Conservation (phyloP, 169 alveolate species). For the Cystoisospora suis region DNA sequence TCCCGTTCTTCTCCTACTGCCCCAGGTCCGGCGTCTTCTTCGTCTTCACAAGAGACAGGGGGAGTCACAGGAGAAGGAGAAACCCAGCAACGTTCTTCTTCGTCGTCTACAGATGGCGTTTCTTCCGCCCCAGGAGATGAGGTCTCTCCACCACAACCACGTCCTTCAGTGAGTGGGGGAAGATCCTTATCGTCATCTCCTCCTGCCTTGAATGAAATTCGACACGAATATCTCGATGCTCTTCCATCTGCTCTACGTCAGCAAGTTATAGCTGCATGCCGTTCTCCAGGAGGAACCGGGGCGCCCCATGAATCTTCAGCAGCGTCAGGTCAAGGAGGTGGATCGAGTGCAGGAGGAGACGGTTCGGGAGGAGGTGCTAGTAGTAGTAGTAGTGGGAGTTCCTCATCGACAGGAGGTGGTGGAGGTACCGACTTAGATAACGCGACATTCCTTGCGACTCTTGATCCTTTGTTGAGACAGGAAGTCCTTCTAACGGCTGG, state of each 20-base stretch:
- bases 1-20: not conserved
- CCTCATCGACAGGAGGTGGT: not conserved
- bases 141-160: too few relatives aligned
- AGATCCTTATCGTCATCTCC: too few relatives aligned
- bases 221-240: constrained; percentile 45
- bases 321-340: not conserved
- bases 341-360: not conserved
- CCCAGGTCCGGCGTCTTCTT: not conserved
- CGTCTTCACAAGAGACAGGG: not conserved
- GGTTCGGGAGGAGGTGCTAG: constrained; percentile 27
- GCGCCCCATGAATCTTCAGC: not conserved
- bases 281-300: not conserved
- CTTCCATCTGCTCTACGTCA: constrained; percentile 62
- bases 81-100: not conserved
- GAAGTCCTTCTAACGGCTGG: constrained; percentile 82
- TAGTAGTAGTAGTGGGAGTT: not conserved
- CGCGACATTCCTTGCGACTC: constrained; percentile 78
- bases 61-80: not conserved
- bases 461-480: constrained; percentile 80
- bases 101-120: too few relatives aligned
- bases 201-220: constrained; percentile 52
- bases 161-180: too few relatives aligned
- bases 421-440: constrained; percentile 73
- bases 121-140: too few relatives aligned
- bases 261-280: constrained; percentile 54